Percentiles rank a stretch among this genome's conserved stretches.
These are phyloP conservation scores for Aureobasidium melanogenum DNA, from an alignment of 2,329 filamentous ascomycete species.

Conservation along the genomic window DNA sequence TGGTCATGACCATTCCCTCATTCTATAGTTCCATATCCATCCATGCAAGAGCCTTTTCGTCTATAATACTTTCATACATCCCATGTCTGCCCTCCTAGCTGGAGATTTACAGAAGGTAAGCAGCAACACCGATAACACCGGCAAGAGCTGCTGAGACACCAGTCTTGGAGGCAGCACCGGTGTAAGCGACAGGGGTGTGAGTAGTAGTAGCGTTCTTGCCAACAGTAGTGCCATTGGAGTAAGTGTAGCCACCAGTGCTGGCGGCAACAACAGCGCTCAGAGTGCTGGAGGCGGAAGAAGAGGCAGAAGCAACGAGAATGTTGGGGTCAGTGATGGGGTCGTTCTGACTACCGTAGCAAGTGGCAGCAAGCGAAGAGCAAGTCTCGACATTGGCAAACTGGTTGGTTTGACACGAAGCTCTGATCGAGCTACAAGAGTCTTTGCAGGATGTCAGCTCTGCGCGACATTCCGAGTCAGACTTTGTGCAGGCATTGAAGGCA, in stretches of 20 bases:
- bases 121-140: constrained; percentile 4
- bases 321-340: neutral
- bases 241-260: neutral
- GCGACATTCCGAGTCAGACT: neutral
- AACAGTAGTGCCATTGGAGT: neutral
- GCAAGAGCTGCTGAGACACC: neutral
- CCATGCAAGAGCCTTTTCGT: neutral
- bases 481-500: neutral
- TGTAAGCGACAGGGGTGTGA: constrained; percentile 1
- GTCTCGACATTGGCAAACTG: neutral
- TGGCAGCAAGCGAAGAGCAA: neutral
- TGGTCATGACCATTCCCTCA: neutral
- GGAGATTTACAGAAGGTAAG: constrained; percentile 5
- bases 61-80: neutral
- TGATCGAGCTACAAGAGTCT: neutral
- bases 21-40: neutral
- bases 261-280: neutral
- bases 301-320: neutral
- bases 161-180: constrained; percentile 9
- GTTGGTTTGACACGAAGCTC: neutral
- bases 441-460: neutral
- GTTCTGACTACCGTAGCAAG: neutral
- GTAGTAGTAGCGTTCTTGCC: constrained; percentile 3
- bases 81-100: neutral
- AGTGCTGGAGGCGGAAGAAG: neutral